phyloP scores from a whole-genome alignment of 2,329 filamentous ascomycete genomes.

The Ophiocordyceps camponoti-rufipedis region DNA sequence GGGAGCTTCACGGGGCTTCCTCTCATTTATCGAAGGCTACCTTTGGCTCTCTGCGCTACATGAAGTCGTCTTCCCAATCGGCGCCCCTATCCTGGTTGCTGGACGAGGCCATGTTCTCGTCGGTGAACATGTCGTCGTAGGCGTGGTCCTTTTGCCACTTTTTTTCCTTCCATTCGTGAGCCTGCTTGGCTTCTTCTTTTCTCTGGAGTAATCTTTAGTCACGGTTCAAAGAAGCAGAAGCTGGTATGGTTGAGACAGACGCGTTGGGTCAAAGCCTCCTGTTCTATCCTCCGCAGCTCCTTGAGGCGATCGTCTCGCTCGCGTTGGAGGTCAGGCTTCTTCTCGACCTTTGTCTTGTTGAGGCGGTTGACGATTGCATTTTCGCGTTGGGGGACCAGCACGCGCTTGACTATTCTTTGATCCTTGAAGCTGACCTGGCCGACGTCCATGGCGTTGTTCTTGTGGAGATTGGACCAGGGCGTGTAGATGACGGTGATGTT shows the following conservation, averaged over 20 bases:
- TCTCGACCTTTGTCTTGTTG: slow-evolving; percentile 89
- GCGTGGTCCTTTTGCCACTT: slow-evolving; percentile 96
- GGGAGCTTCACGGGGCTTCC: background rate
- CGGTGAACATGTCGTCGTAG: slow-evolving; percentile 80
- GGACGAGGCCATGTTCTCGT: slow-evolving; percentile 56
- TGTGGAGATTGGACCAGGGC: slow-evolving; percentile 89
- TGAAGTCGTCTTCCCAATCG: slow-evolving; percentile 81
- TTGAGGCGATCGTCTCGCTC: slow-evolving; percentile 65
- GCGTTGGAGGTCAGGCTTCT: slow-evolving; percentile 62
- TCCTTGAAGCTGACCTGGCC: slow-evolving; percentile 95
- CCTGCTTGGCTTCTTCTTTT: slow-evolving; percentile 56
- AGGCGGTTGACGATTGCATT: slow-evolving; percentile 92
- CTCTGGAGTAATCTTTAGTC: slow-evolving; percentile 26
- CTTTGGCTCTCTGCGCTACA: slow-evolving; percentile 30
- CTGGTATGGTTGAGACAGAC: slow-evolving; percentile 22
- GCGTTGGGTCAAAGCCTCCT: slow-evolving; percentile 39
- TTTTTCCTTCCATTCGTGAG: slow-evolving; percentile 69
- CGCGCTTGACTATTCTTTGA: slow-evolving; percentile 62
- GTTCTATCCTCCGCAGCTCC: slow-evolving; percentile 54
- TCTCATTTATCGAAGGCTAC: background rate
- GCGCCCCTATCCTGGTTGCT: slow-evolving; percentile 75
- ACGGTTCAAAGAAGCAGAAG: background rate
- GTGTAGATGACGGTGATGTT: slow-evolving; percentile 96
- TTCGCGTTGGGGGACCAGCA: slow-evolving; percentile 64
- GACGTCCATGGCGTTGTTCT: slow-evolving; percentile 87